A percentile compares a stretch with the other conserved stretches of the same genome.
These are phyloP conservation scores for Backusella tarrabulga DNA, from an alignment of 192 early-diverging fungal genomes.

Conservation along the genomic window DNA sequence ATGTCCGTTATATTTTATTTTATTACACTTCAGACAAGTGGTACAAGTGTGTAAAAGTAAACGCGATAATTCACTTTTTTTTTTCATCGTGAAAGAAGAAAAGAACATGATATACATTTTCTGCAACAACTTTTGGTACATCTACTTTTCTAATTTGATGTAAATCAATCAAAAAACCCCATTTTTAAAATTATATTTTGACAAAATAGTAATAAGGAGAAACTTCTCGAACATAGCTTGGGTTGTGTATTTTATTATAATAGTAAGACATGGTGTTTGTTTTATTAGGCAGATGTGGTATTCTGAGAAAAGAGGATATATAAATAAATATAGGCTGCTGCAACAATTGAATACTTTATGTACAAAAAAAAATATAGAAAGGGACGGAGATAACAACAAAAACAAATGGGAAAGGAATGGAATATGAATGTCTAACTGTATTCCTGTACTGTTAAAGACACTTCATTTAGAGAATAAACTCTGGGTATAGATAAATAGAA, in stretches of 20 bases:
- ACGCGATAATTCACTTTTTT: neutral
- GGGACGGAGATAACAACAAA: neutral
- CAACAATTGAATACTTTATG: slow-evolving; percentile 2
- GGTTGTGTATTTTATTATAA: neutral
- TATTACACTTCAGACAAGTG: neutral
- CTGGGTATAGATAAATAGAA: neutral
- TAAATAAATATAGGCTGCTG: neutral
- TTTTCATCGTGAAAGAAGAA: neutral
- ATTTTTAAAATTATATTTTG: neutral
- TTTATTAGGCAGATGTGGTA: slow-evolving; percentile 1
- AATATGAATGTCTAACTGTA: slow-evolving; percentile 1
- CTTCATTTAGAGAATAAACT: neutral
- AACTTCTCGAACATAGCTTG: slow-evolving; percentile 1
- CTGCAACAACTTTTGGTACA: neutral
- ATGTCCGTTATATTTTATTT: neutral
- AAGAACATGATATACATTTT: neutral
- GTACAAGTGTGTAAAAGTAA: neutral
- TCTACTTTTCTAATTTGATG: neutral
- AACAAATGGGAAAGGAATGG: neutral
- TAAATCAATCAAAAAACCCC: neutral
- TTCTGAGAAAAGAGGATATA: neutral
- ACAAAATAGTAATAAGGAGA: slow-evolving; percentile 1
- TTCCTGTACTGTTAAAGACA: slow-evolving; percentile 7
- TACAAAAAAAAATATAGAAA: neutral
- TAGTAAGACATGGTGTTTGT: neutral